Conservation (phyloP, 1,284 basidiomycete genomes). For the Xerocomus minutiporus region DNA sequence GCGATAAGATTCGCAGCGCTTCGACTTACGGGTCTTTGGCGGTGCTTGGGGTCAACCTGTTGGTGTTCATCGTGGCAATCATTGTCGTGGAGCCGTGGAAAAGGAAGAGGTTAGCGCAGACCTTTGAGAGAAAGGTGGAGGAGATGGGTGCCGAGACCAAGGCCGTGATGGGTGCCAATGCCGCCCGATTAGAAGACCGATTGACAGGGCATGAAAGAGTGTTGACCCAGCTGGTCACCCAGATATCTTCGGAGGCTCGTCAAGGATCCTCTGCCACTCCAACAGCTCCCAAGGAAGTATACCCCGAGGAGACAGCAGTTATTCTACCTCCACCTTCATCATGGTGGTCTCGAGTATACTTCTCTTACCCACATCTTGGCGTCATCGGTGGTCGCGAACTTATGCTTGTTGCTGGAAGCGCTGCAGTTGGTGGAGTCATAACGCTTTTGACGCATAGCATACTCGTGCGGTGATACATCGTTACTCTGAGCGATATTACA, state of each 20-base stretch:
- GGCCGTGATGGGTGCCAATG: slow-evolving; percentile 42
- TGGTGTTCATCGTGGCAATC: slow-evolving; percentile 86
- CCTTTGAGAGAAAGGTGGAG: slow-evolving; percentile 81
- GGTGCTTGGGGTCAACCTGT: slow-evolving; percentile 78
- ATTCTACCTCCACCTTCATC: not conserved
- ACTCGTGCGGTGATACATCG: slow-evolving; percentile 19
- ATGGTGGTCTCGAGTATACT: slow-evolving; percentile 13
- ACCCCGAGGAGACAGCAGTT: slow-evolving; percentile 1
- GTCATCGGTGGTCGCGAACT: slow-evolving; percentile 20
- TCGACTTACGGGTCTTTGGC: slow-evolving; percentile 86
- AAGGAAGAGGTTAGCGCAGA: slow-evolving; percentile 73
- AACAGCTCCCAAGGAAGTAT: slow-evolving; percentile 6
- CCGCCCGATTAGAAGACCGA: slow-evolving; percentile 45
- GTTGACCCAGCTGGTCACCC: slow-evolving; percentile 32
- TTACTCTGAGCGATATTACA: slow-evolving; percentile 2
- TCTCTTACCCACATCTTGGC: slow-evolving; percentile 10
- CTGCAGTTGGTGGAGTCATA: slow-evolving; percentile 25
- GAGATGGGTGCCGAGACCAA: slow-evolving; percentile 62
- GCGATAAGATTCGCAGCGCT: slow-evolving; percentile 91
- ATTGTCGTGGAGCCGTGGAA: slow-evolving; percentile 93
- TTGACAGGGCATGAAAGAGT: slow-evolving; percentile 49
- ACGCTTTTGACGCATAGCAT: slow-evolving; percentile 21
- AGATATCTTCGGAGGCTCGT: slow-evolving; percentile 13
- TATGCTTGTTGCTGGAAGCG: slow-evolving; percentile 27
- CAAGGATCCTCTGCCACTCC: not conserved